Evolutionary conservation across 2,329 filamentous ascomycete species (phyloP).

Genomic region (Chaetomium strumarium): DNA sequence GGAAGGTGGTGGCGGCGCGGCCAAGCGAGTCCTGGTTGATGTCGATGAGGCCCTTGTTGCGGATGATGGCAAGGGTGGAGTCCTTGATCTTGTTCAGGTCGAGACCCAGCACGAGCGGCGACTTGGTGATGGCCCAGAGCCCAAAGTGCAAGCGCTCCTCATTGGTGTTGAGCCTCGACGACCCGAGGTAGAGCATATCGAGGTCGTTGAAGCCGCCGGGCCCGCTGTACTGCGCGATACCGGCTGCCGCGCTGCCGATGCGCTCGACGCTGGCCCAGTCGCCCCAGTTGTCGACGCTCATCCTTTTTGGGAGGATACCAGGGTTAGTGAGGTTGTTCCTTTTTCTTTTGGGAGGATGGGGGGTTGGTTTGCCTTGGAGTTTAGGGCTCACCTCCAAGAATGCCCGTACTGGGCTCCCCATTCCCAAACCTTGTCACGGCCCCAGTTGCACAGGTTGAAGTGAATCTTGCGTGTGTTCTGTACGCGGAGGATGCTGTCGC

Average conservation of each 20-base stretch:
- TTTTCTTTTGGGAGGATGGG: too few species aligned
- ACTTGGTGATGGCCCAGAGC: slow-evolving; percentile 28
- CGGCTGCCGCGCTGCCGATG: slow-evolving; percentile 15
- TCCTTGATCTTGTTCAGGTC: slow-evolving; percentile 25
- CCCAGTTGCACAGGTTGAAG: slow-evolving; percentile 22
- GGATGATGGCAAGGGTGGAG: slow-evolving; percentile 19
- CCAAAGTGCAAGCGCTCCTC: slow-evolving; percentile 27
- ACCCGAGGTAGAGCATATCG: slow-evolving; percentile 26
- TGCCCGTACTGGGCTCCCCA: slow-evolving; percentile 18
- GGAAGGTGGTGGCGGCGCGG: slow-evolving; percentile 24
- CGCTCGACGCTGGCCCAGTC: slow-evolving; percentile 19
- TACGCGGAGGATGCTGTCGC: slow-evolving; percentile 12
- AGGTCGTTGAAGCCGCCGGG: slow-evolving; percentile 29
- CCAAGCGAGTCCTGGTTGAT: slow-evolving; percentile 28
- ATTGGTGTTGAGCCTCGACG: slow-evolving; percentile 13
- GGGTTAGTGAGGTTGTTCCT: too few species aligned
- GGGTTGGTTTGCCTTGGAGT: too few species aligned
- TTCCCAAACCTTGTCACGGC: slow-evolving; percentile 17
- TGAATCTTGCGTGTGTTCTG: slow-evolving; percentile 5
- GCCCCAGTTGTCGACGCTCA: slow-evolving; percentile 19
- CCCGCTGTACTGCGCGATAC: slow-evolving; percentile 19
- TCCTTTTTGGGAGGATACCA: too few species aligned
- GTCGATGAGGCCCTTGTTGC: slow-evolving; percentile 26
- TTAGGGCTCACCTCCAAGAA: slow-evolving; percentile 17
- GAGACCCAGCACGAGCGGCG: slow-evolving; percentile 24